Percentiles rank a stretch among this genome's conserved stretches.
Conservation (phyloP, 805 yeast species). For the Yarrowia deformans region DNA sequence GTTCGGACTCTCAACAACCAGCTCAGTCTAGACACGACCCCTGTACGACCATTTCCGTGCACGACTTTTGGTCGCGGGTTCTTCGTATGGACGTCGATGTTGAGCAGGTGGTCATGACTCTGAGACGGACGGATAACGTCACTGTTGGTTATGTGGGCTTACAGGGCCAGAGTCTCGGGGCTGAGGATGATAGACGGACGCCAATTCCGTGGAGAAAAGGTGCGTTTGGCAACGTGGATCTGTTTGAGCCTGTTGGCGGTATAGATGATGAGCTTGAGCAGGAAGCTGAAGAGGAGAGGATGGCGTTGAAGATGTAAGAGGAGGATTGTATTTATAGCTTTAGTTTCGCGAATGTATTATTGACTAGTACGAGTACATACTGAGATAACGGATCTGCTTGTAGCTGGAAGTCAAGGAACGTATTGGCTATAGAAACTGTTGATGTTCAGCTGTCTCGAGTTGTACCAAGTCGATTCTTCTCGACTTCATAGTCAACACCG, state of each 20-base stretch:
- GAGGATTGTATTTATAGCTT: background rate
- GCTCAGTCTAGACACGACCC: background rate
- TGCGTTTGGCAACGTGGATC: background rate
- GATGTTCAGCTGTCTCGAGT: too few relatives aligned
- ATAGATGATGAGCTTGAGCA: constrained; percentile 3
- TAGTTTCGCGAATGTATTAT: constrained; percentile 1
- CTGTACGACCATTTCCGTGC: background rate
- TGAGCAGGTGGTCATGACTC: constrained; percentile 1
- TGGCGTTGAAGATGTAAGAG: background rate
- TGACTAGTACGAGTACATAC: too few relatives aligned
- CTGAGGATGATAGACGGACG: background rate
- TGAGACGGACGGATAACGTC: background rate
- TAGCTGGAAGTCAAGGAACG: too few relatives aligned
- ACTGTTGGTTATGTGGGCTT: constrained; percentile 11
- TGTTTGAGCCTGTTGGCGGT: background rate
- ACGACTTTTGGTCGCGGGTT: background rate
- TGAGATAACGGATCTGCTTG: too few relatives aligned
- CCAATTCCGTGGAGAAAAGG: background rate
- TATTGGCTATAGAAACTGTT: too few relatives aligned
- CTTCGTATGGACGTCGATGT: constrained; percentile 1
- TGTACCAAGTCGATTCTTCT: background rate
- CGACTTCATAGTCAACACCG: too few relatives aligned
- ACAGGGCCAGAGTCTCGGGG: constrained; percentile 4
- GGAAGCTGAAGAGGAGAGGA: background rate
- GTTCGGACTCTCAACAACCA: background rate